Evolutionary conservation across 2,329 filamentous ascomycete species (phyloP).

Genomic region (Apiospora arundinis): DNA sequence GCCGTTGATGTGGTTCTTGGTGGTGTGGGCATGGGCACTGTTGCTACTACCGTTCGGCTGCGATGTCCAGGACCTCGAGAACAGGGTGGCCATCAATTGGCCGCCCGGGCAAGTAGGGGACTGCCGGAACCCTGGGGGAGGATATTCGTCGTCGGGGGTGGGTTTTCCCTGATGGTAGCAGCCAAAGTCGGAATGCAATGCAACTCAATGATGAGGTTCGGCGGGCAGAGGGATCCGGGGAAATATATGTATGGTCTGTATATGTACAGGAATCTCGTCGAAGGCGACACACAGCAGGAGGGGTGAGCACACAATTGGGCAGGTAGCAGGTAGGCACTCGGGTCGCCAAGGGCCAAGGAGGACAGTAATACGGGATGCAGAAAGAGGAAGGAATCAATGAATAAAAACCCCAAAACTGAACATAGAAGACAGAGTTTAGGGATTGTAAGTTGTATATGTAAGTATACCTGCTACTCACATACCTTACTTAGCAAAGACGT

Average conservation of each 20-base stretch:
- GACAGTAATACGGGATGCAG: no score
- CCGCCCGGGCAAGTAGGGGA: conserved; percentile 19
- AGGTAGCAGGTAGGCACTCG: neutral
- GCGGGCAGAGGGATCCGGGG: neutral
- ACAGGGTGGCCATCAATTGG: conserved; percentile 24
- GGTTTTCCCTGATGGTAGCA: conserved; percentile 18
- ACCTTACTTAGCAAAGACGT: neutral
- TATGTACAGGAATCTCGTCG: neutral
- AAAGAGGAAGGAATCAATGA: neutral
- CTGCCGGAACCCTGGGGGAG: conserved; percentile 13
- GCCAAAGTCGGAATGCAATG: conserved; percentile 4
- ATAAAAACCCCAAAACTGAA: neutral
- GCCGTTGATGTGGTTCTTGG: neutral
- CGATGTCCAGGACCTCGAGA: conserved; percentile 14
- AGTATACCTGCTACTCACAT: conserved; percentile 14
- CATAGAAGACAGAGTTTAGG: neutral
- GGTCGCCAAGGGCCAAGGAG: neutral
- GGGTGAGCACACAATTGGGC: neutral
- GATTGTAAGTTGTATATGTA: neutral
- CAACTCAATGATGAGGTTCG: conserved; percentile 1
- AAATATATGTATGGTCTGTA: neutral
- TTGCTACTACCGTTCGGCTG: conserved; percentile 1
- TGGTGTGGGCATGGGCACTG: neutral
- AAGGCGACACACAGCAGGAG: conserved; percentile 1
- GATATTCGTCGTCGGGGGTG: conserved; percentile 2